Evolutionary conservation across 2,329 filamentous ascomycete species (phyloP), one percentile per base, ranked within the genome.

Genomic region (Aciculosporium take): DNA sequence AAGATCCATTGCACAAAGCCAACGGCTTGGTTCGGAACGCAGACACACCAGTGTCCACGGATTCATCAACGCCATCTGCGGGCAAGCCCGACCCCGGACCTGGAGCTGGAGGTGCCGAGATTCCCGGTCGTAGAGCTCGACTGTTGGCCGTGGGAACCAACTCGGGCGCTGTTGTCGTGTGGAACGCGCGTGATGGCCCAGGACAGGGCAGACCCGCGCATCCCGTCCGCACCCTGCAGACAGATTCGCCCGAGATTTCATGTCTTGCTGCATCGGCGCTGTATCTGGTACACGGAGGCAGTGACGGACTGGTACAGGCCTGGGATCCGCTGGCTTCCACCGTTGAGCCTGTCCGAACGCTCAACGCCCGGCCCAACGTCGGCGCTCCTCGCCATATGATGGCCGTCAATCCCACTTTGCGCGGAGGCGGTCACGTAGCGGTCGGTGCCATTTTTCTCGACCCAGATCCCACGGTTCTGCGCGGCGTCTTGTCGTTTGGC

Each of bases 271-370:
- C 94, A 36, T 86, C 87, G 1, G 83, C 86, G 2, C 67, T 98
- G 13, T 93, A 94, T 55, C 64, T 98, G 13, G 83, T 96, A 6
- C 85, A 94, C 57, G 91, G 91, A 38, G 91, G 91, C 21, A 94
- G 84, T 50, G 91, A 98, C 61, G 89, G 91, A 1, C 73, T 96
- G 3, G 89, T 94, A 4, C 91, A 96, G 59, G 84, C 87, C 5
- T 98, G 91, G 91, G 91, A 98, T 63, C 84, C 84, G n/a, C 67
- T 98, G 36, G 85, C 81, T 1, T 96, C 89, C 2, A 82, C 73
- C 0, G 62, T 71, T 15, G 77, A 81, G 17, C 85, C 91, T 0
- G 73, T 96, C 39, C 78, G 87, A 30, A 96, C 87, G 0, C 68
- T 98, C 41, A 88, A 94, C 55, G 85, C 86, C 3, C 79, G 83